These are phyloP conservation scores for Penicillium verrucosum DNA, from an alignment of 2,329 filamentous ascomycete species.

Conservation along the genomic window DNA sequence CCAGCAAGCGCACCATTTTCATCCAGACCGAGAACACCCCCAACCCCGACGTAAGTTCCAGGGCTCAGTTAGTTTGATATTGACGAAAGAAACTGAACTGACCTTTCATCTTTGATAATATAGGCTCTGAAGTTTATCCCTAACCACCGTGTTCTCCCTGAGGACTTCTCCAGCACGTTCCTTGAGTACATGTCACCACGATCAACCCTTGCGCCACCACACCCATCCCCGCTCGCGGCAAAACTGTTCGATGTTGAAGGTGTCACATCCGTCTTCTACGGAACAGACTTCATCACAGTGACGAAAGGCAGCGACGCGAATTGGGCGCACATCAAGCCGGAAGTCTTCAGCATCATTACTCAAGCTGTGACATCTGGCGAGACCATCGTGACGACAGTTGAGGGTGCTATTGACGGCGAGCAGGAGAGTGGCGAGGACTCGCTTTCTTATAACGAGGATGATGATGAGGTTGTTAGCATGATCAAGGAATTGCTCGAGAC, in stretches of 20 bases:
- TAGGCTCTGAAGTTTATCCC: constrained; percentile 87
- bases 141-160: constrained; percentile 79
- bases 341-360: constrained; percentile 92
- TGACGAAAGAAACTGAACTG: neutral
- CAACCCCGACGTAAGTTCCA: constrained; percentile 70
- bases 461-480: constrained; percentile 94
- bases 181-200: constrained; percentile 90
- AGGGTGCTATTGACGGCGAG: constrained; percentile 54
- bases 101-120: neutral
- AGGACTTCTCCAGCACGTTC: constrained; percentile 68
- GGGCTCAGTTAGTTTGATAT: neutral
- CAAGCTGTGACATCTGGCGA: constrained; percentile 84
- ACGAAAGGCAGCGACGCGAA: constrained; percentile 84
- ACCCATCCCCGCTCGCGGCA: constrained; percentile 86
- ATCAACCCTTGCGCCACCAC: constrained; percentile 79
- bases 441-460: constrained; percentile 80
- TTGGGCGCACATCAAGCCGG: constrained; percentile 93
- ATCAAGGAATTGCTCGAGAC: constrained; percentile 98
- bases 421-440: constrained; percentile 61
- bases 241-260: constrained; percentile 91
- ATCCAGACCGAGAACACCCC: constrained; percentile 96
- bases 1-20: constrained; percentile 73
- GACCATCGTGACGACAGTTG: constrained; percentile 69
- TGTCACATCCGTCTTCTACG: constrained; percentile 92
- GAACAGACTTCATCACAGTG: constrained; percentile 92